Evolutionary conservation across 2,329 filamentous ascomycete species (phyloP).

Genomic region (Paradendryphiella salina): DNA sequence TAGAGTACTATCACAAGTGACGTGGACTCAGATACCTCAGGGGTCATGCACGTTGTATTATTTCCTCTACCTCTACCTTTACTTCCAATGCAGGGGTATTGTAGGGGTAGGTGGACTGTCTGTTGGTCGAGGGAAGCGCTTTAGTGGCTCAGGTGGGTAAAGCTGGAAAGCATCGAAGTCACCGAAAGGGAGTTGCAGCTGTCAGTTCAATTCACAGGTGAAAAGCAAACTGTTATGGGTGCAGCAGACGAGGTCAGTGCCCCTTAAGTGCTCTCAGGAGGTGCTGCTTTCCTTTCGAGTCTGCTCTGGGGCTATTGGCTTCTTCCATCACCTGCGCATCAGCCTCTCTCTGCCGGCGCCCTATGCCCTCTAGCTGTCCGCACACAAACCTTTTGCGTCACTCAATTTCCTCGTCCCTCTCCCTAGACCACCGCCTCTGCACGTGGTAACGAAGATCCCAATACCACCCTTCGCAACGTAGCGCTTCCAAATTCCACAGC

Average conservation of each 20-base stretch:
- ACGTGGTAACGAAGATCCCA: too few species aligned
- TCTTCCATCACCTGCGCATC: not conserved
- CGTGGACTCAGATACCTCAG: not conserved
- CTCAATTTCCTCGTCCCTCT: not conserved
- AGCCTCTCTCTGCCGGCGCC: not conserved
- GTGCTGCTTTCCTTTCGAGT: not conserved
- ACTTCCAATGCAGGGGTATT: too few species aligned
- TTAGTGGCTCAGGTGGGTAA: not conserved
- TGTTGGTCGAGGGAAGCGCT: not conserved
- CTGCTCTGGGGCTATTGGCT: not conserved
- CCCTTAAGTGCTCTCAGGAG: constrained; percentile 1
- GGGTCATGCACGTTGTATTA: not conserved
- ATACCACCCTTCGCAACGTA: not conserved
- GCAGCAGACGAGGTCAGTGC: not conserved
- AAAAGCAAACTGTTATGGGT: constrained; percentile 3
- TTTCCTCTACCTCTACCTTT: constrained; percentile 4
- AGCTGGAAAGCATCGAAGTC: not conserved
- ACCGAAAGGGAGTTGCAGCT: not conserved
- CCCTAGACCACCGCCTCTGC: not conserved
- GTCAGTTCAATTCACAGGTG: constrained; percentile 7
- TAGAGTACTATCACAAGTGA: not conserved
- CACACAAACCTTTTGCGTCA: not conserved
- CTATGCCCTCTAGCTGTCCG: not conserved
- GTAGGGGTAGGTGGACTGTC: not conserved
- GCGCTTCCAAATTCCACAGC: not conserved